phyloP scores from a whole-genome alignment of 768 basidiomycete genomes.

The Mycena rebaudengoi region DNA sequence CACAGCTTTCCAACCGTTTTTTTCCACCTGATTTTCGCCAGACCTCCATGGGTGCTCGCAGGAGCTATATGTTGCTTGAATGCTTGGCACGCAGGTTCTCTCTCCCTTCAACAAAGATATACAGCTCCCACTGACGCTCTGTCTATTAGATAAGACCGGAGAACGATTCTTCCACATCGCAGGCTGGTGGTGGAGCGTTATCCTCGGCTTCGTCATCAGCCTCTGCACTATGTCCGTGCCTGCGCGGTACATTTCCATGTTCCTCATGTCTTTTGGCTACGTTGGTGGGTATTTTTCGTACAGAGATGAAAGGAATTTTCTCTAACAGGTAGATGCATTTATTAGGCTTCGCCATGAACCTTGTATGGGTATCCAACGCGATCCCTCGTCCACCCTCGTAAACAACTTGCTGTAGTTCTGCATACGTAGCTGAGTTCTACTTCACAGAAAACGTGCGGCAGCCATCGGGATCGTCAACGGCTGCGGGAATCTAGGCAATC shows the following conservation, averaged over 20 bases:
- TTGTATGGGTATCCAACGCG: slow-evolving; percentile 71
- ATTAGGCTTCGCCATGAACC: slow-evolving; percentile 53
- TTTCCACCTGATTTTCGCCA: slow-evolving; percentile 30
- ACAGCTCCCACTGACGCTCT: too few relatives aligned
- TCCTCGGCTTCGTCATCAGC: slow-evolving; percentile 68
- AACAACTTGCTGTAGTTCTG: not conserved
- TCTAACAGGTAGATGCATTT: not conserved
- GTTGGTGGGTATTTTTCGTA: slow-evolving; percentile 36
- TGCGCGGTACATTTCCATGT: slow-evolving; percentile 68
- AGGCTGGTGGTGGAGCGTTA: slow-evolving; percentile 66
- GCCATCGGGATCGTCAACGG: slow-evolving; percentile 73
- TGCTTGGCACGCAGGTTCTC: slow-evolving; percentile 59
- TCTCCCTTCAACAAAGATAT: not conserved
- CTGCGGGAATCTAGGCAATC: slow-evolving; percentile 59
- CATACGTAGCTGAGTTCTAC: not conserved
- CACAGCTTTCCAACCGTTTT: not conserved
- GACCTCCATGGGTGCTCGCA: slow-evolving; percentile 72
- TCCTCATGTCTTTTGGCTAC: slow-evolving; percentile 70
- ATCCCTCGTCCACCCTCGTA: slow-evolving; percentile 69
- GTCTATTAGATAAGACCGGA: slow-evolving; percentile 57
- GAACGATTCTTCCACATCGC: slow-evolving; percentile 72
- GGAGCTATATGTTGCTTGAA: slow-evolving; percentile 57
- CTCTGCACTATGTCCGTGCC: slow-evolving; percentile 60
- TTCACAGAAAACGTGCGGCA: slow-evolving; percentile 54
- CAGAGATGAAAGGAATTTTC: not conserved